These are phyloP conservation scores for Clitoria ternatea DNA, from an alignment of 306 rosid genomes.

Conservation along the genomic window DNA sequence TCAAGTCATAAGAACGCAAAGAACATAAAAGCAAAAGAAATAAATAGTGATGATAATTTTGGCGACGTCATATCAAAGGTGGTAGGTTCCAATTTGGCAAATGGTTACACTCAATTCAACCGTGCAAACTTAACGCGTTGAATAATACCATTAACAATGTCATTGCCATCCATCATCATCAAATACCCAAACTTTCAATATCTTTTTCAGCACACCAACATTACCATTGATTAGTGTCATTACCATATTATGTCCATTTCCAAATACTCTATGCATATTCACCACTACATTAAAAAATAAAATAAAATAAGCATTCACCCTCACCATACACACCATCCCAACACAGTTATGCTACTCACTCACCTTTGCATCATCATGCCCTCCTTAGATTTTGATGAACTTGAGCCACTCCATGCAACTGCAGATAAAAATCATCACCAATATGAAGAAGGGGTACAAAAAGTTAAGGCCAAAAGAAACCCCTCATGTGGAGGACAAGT, in stretches of 20 bases:
- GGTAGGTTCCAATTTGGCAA: slow-evolving; percentile 44
- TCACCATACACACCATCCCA: neutral
- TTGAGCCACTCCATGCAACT: slow-evolving; percentile 12
- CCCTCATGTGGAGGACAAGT: slow-evolving; percentile 39
- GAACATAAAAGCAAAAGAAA: neutral
- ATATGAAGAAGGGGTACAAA: slow-evolving; percentile 6
- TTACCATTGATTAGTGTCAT: neutral
- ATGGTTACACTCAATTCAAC: slow-evolving; percentile 47
- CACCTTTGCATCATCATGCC: slow-evolving; percentile 55
- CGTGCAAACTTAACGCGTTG: slow-evolving; percentile 56
- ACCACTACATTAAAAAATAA: no score
- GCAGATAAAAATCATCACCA: neutral
- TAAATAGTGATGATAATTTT: neutral
- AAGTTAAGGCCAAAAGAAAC: slow-evolving; percentile 3
- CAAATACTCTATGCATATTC: slow-evolving; percentile 2
- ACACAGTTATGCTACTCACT: slow-evolving; percentile 42
- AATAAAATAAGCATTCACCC: no score
- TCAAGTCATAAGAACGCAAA: no score
- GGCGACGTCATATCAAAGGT: slow-evolving; percentile 12
- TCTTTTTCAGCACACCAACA: neutral
- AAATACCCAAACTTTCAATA: neutral
- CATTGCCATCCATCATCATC: slow-evolving; percentile 9
- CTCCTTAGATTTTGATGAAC: slow-evolving; percentile 40
- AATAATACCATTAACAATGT: slow-evolving; percentile 22
- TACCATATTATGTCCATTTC: slow-evolving; percentile 27